Evolutionary conservation across 345 rosid genomes (phyloP), one percentile per base, ranked within the genome.

Genomic region (Hypericum androsaemum): DNA sequence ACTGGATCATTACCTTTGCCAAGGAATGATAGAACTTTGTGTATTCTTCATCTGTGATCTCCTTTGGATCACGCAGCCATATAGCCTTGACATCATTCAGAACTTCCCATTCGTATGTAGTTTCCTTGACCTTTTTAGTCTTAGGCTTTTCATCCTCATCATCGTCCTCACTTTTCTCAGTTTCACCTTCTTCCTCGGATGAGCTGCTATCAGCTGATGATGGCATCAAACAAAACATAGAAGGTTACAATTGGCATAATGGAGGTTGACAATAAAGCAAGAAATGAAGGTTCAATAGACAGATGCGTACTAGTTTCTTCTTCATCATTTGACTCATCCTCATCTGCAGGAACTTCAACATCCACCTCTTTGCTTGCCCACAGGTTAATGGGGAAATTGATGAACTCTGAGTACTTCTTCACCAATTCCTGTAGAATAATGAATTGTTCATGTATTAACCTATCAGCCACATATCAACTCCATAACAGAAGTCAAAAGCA

Each of bases 351-450:
- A 63, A 76, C 88, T 72, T 88, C 98, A 37, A 75, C 87, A 52
- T 92, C 98, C 60, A 83, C 76, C 77, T 92, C 97, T 64, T 88
- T 92, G 74, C 78, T 88, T 43, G 94, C 95, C 98, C 98, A 92
- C 42, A 88, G 73, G 68, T 62, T 50, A 57, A 92, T 92, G 6
- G 98, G 98, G 69, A 92, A 92, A 71, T 88, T 92, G 61, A 92
- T 92, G 70, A 92, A 92, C 74, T 92, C 97, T 53, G 97, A 92
- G 66, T 92, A 92, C 68, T 65, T 92, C 77, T 92, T 83, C 75
- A 92, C 98, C 80, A 92, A 68, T 4, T 92, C 98, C 98, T 92
- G 74, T 17, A 66, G 8, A 47, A 57, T 16, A 41, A 41, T 13
- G 7, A 35, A 49, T 22, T 22, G 32, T 22, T 22, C 32, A 22